Conservation (phyloP, 2,329 filamentous ascomycete species). For the Alternaria novae-zelandiae region DNA sequence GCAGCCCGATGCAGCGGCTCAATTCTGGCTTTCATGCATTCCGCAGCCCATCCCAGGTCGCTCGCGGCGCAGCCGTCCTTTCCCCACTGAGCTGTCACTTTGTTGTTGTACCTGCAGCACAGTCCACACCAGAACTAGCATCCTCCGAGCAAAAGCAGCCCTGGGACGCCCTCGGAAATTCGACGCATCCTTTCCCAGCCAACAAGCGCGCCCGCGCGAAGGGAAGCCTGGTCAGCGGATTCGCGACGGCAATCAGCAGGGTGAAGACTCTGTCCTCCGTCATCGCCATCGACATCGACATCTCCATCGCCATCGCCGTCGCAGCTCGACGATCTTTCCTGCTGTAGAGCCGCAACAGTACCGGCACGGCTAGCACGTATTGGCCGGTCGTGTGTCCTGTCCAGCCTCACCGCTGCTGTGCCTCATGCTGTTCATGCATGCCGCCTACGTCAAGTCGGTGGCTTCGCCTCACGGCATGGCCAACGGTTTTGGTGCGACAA, state of each 20-base stretch:
- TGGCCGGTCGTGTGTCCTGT: neutral
- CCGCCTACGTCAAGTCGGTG: neutral
- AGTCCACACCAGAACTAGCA: slow-evolving; percentile 11
- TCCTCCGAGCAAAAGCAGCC: slow-evolving; percentile 10
- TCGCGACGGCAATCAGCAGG: neutral
- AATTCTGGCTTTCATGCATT: neutral
- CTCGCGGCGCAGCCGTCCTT: neutral
- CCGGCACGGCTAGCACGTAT: neutral
- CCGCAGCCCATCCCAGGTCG: neutral
- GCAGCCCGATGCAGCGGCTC: neutral
- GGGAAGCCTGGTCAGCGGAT: neutral
- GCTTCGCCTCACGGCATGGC: slow-evolving; percentile 9
- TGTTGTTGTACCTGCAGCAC: slow-evolving; percentile 14
- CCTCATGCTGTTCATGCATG: neutral
- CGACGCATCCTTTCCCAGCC: slow-evolving; percentile 3
- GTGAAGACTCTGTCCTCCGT: neutral
- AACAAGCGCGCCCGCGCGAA: slow-evolving; percentile 11
- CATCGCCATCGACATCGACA: slow-evolving; percentile 2
- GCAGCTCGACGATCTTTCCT: slow-evolving; percentile 2
- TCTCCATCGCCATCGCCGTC: neutral
- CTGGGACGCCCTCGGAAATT: slow-evolving; percentile 12
- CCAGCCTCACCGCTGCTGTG: slow-evolving; percentile 17
- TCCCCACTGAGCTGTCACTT: slow-evolving; percentile 2
- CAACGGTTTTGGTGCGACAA: neutral
- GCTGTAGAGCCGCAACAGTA: neutral